Conservation (phyloP, 2,329 filamentous ascomycete species). For the Pseudomassariella vexata region DNA sequence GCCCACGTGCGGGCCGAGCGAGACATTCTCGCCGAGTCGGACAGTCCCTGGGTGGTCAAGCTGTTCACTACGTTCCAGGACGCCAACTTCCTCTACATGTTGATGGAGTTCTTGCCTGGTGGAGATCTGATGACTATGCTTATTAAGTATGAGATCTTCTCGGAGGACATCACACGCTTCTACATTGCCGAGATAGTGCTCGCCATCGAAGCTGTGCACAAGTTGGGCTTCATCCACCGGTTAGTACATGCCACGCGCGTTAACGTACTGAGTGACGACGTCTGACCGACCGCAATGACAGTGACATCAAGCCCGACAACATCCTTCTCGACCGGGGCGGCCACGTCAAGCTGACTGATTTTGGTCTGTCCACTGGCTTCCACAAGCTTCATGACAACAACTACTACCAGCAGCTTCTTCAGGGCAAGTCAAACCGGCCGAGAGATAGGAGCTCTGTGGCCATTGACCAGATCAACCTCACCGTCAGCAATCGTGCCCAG, state of each 20-base stretch:
- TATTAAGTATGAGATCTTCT: constrained; percentile 99
- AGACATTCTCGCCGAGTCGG: constrained; percentile 97
- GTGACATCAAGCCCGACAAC: constrained; percentile 99
- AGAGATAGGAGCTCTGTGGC: constrained; percentile 89
- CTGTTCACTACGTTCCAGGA: constrained; percentile 98
- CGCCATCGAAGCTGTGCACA: constrained; percentile 98
- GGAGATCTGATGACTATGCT: constrained; percentile 99
- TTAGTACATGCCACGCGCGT: constrained; percentile 35
- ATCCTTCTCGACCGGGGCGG: constrained; percentile 92
- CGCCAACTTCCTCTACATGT: constrained; percentile 91
- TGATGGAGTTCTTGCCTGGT: constrained; percentile 98
- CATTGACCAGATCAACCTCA: constrained; percentile 96
- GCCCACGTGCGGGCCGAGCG: constrained; percentile 96
- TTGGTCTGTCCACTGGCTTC: constrained; percentile 95
- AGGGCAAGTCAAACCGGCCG: constrained; percentile 66
- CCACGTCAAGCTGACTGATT: constrained; percentile 97
- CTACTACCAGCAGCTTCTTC: constrained; percentile 94
- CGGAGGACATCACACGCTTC: constrained; percentile 95
- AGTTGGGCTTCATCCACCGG: constrained; percentile 97
- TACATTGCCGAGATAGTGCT: constrained; percentile 98
- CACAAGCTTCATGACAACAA: constrained; percentile 97
- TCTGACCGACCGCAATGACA: constrained; percentile 27
- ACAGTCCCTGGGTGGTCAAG: constrained; percentile 99
- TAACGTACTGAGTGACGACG: constrained; percentile 4
- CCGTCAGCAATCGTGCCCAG: constrained; percentile 93